Conservation (phyloP, 1,139 yeast genomes). For the Kodamaea arcana region DNA sequence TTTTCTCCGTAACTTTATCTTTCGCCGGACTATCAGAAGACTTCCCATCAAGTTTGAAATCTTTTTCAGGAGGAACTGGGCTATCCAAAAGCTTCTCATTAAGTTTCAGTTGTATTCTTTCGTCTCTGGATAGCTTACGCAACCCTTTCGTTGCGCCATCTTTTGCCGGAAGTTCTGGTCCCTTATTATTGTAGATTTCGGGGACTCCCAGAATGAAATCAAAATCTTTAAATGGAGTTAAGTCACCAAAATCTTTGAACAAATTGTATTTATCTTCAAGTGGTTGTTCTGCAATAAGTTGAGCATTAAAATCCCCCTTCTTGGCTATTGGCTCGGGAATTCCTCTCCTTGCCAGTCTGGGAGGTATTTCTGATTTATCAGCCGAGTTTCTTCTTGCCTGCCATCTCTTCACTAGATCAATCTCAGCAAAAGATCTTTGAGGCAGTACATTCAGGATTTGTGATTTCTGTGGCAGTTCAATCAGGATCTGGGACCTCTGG, state of each 20-base stretch:
- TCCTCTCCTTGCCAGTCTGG: neutral
- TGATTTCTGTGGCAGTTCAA: too few species aligned
- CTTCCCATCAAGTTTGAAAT: too few species aligned
- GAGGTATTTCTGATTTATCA: conserved; percentile 1
- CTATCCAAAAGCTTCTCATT: neutral
- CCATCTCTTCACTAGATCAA: neutral
- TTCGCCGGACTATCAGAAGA: too few species aligned
- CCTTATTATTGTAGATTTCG: neutral
- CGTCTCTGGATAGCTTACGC: neutral
- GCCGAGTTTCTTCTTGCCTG: neutral
- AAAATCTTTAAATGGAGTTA: neutral
- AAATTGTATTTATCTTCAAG: neutral
- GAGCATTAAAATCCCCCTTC: neutral
- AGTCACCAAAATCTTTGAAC: neutral
- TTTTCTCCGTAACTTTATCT: too few species aligned
- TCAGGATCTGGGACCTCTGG: too few species aligned
- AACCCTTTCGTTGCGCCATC: neutral
- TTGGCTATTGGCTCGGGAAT: neutral
- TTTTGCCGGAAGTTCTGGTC: neutral
- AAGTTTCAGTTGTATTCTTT: neutral
- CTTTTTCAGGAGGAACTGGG: neutral
- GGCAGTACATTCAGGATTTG: too few species aligned
- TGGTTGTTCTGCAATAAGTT: neutral
- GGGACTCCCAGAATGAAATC: neutral
- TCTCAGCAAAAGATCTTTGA: neutral